Evolutionary conservation across 257 asterid species (phyloP).

Genomic region (Nicotiana tabacum): DNA sequence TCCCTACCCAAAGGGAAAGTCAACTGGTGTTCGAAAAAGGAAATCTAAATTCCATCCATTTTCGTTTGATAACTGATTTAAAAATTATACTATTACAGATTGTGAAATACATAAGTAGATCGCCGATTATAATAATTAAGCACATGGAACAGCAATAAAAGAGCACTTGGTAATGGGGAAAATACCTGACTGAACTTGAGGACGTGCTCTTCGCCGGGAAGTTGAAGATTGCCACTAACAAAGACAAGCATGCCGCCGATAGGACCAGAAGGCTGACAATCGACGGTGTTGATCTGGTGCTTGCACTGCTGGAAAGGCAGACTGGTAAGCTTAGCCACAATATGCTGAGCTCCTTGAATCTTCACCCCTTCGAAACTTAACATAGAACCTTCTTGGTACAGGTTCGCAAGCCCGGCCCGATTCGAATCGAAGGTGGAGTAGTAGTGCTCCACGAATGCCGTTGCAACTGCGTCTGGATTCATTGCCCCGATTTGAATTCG

Average conservation of each 20-base stretch:
- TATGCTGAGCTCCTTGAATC: slow-evolving; percentile 39
- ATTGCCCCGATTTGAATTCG: slow-evolving; percentile 9
- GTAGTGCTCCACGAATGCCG: slow-evolving; percentile 56
- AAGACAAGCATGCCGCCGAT: slow-evolving; percentile 59
- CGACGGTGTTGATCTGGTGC: slow-evolving; percentile 48
- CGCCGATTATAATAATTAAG: background rate
- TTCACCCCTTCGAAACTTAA: slow-evolving; percentile 53
- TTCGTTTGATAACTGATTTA: background rate
- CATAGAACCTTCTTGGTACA: slow-evolving; percentile 51
- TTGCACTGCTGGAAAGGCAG: slow-evolving; percentile 59
- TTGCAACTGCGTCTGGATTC: slow-evolving; percentile 53
- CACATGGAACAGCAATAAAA: background rate
- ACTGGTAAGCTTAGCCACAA: slow-evolving; percentile 32
- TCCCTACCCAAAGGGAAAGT: background rate
- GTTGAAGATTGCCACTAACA: slow-evolving; percentile 52
- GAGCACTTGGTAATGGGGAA: background rate
- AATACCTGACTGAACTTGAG: slow-evolving; percentile 44
- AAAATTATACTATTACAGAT: background rate
- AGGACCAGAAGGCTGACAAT: slow-evolving; percentile 65
- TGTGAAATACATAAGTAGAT: background rate
- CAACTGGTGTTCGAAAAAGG: background rate
- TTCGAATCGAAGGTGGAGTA: slow-evolving; percentile 51
- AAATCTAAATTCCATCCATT: background rate
- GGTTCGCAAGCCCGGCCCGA: slow-evolving; percentile 35
- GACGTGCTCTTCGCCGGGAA: slow-evolving; percentile 51